Base-by-base conservation (phyloP, 305 asterid genomes). In the Fraxinus sp. region DNA sequence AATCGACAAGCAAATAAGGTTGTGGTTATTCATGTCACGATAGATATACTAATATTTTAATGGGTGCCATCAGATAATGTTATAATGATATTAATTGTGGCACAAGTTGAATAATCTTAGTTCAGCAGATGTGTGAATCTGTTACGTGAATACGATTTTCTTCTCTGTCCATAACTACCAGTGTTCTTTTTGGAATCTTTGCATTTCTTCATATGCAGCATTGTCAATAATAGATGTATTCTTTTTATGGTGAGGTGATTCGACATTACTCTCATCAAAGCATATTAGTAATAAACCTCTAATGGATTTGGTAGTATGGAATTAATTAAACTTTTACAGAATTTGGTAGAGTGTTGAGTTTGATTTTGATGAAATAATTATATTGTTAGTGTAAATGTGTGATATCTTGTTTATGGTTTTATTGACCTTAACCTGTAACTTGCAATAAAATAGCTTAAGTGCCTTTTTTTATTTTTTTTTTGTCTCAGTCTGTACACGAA, bases 401-500 rank as follows among this genome's bases (percentile, higher is more conserved):
- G 73, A 68, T 68, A 68, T 30, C 2, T 30, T 26, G 10, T 30
- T 49, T 26, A 16, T 46, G 7, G 52, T 20, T 26, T 70, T 35
- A 32, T 43, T 78, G 14, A 22, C 49, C 6, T 41, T n/a, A 20
- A 52, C 9, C 13, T 57, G 5, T 11, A 13, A 49, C 46, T 11
- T 4, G 33, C 30, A 11, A 28, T 68, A 11, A 30, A 72, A 28
- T 74, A 57, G 37, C 68, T 41, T 6, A 33, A 11, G 55, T 37
- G n/a, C 14, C 13, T 24, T 30, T 52, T 78, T 77, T 41, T 33
- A 26, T n/a, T 78, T 77, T 41, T 87, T 39, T 39, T 39, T 39
- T 2, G 79, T 1, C 16, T n/a, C 91, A 94, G 98, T 91, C 97
- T 57, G 97, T 93, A 32, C 98, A 94, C 52, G 98, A 94, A 90